These are phyloP conservation scores for Phylloporus arenicola DNA, from an alignment of 768 basidiomycete genomes.

Conservation along the genomic window DNA sequence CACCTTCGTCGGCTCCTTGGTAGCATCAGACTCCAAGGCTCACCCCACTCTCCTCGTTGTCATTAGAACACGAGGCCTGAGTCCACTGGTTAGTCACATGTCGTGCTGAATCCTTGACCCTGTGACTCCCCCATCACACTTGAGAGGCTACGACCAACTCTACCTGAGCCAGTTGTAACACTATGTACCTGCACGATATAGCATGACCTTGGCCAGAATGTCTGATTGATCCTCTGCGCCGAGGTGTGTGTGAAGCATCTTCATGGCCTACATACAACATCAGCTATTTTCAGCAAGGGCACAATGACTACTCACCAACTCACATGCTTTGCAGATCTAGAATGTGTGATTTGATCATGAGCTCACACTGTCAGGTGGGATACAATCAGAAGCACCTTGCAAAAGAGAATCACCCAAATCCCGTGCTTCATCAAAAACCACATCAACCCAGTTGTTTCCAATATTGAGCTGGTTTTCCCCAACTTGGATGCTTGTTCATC, in stretches of 20 bases:
- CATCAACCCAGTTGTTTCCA: constrained; percentile 70
- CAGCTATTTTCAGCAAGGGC: background rate
- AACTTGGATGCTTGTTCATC: constrained; percentile 49
- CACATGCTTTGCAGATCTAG: constrained; percentile 76
- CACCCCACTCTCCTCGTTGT: no score
- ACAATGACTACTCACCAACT: constrained; percentile 50
- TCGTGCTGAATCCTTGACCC: no score
- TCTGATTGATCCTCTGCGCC: constrained; percentile 72
- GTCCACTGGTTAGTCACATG: no score
- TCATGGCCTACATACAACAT: constrained; percentile 62
- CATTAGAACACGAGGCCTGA: no score
- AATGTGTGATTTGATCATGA: background rate
- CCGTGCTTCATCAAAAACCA: constrained; percentile 78
- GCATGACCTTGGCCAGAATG: constrained; percentile 67
- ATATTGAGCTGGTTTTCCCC: constrained; percentile 53
- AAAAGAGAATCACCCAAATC: constrained; percentile 81
- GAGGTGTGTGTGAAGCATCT: constrained; percentile 62
- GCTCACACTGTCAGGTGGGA: background rate
- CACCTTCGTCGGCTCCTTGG: no score
- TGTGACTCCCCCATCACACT: no score
- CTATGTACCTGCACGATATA: constrained; percentile 83
- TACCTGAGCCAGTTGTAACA: no score
- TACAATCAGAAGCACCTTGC: constrained; percentile 48
- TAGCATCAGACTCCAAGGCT: no score
- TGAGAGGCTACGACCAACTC: no score